Evolutionary conservation across 2,329 filamentous ascomycete species (phyloP).

Genomic region (Hansfordia pulvinata): DNA sequence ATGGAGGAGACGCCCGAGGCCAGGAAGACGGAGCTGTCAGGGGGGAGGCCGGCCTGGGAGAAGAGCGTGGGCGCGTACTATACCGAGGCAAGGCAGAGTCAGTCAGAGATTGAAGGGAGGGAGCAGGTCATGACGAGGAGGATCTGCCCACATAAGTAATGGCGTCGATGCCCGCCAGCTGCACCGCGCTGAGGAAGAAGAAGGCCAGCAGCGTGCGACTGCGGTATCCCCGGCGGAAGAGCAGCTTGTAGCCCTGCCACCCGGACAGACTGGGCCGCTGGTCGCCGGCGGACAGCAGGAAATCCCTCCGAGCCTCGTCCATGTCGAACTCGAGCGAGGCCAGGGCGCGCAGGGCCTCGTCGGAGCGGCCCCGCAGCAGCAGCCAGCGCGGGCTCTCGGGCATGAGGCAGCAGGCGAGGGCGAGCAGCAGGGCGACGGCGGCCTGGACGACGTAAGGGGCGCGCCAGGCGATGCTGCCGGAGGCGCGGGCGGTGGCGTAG

Average conservation of each 20-base stretch:
- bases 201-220: constrained; percentile 34
- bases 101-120: too few relatives aligned
- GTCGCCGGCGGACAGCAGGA: constrained; percentile 18
- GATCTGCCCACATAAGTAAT: constrained; percentile 44
- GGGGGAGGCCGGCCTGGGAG: constrained; percentile 40
- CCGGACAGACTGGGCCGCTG: constrained; percentile 15
- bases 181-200: constrained; percentile 45
- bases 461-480: constrained; percentile 35
- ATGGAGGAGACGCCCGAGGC: constrained; percentile 48
- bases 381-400: constrained; percentile 41
- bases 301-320: constrained; percentile 37
- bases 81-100: too few relatives aligned
- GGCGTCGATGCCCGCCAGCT: constrained; percentile 48
- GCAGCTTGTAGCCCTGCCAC: constrained; percentile 17
- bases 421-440: constrained; percentile 21
- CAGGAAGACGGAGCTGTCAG: constrained; percentile 39
- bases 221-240: constrained; percentile 26
- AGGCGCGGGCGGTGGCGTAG: constrained; percentile 34
- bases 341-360: too few relatives aligned
- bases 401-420: constrained; percentile 21
- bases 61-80: constrained; percentile 51
- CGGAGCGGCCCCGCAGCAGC: constrained; percentile 24
- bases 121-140: not conserved
- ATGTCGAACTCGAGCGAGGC: constrained; percentile 37
- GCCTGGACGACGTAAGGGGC: constrained; percentile 35